Percentiles rank a stretch among this genome's conserved stretches.
These are phyloP conservation scores for Iris pallida DNA, from an alignment of 116 monocot species.

Conservation along the genomic window DNA sequence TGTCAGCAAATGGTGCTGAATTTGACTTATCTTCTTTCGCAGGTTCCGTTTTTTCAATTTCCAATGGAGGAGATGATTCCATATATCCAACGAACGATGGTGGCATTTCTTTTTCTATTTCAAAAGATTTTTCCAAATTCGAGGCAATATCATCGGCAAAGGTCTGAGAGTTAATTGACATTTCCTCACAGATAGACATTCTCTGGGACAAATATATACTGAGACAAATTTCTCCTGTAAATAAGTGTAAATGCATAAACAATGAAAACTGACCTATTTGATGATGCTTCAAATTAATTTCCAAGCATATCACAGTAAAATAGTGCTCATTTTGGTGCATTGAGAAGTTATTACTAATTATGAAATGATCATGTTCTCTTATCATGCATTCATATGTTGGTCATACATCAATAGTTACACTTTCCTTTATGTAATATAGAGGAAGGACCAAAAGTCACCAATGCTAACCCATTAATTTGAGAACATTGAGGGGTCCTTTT, in stretches of 20 bases:
- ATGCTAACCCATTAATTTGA: no score
- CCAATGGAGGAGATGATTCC: constrained; percentile 14
- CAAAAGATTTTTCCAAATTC: constrained; percentile 34
- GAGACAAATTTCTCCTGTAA: constrained; percentile 75
- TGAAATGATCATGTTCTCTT: neutral
- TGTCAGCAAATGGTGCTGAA: constrained; percentile 29
- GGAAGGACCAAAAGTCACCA: no score
- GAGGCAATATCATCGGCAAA: constrained; percentile 25
- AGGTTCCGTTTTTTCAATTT: constrained; percentile 21
- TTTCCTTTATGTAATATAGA: no score
- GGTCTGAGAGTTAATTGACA: constrained; percentile 5
- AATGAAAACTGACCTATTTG: no score
- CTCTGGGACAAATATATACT: constrained; percentile 43
- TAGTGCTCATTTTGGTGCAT: neutral
- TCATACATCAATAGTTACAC: neutral
- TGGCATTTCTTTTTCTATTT: constrained; percentile 16
- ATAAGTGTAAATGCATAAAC: no score
- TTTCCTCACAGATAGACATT: constrained; percentile 18
- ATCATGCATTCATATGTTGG: neutral
- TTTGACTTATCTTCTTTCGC: constrained; percentile 35
- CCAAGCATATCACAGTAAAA: neutral
- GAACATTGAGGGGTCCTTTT: no score
- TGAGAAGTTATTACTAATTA: neutral
- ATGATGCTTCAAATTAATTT: neutral
- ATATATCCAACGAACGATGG: constrained; percentile 18